Evolutionary conservation across 352 stramenopile species (phyloP).

Genomic region (Phytophthora tentaculata): DNA sequence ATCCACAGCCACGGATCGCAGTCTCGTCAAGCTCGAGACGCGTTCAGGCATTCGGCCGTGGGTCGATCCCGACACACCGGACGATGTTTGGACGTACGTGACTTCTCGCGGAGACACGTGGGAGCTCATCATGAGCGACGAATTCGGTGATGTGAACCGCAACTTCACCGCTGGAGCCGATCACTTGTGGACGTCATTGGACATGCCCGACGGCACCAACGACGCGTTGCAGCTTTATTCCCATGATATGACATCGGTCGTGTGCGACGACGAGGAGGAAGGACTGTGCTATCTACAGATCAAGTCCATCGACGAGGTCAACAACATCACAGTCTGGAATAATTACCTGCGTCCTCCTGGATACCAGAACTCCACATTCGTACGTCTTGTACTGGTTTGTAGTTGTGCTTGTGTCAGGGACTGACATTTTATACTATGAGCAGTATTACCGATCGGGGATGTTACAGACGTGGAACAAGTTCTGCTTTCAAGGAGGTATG

Average conservation of each 20-base stretch:
- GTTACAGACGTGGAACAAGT: slow-evolving; percentile 94
- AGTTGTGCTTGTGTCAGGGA: not conserved
- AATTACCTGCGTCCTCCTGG: slow-evolving; percentile 58
- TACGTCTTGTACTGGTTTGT: slow-evolving; percentile 20
- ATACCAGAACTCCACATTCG: slow-evolving; percentile 59
- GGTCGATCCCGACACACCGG: slow-evolving; percentile 67
- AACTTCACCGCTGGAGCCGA: slow-evolving; percentile 66
- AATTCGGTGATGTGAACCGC: slow-evolving; percentile 54
- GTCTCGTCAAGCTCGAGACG: slow-evolving; percentile 41
- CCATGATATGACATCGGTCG: slow-evolving; percentile 67
- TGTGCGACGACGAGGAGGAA: slow-evolving; percentile 50
- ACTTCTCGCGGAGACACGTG: slow-evolving; percentile 58
- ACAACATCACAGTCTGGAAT: slow-evolving; percentile 74
- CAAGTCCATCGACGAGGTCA: slow-evolving; percentile 58
- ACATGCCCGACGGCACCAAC: slow-evolving; percentile 79
- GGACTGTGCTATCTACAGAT: slow-evolving; percentile 66
- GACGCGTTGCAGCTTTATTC: slow-evolving; percentile 66
- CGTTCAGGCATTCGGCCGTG: slow-evolving; percentile 56
- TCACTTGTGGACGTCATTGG: slow-evolving; percentile 65
- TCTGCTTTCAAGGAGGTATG: slow-evolving; percentile 92
- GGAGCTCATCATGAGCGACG: slow-evolving; percentile 76
- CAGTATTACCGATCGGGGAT: slow-evolving; percentile 86
- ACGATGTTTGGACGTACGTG: slow-evolving; percentile 48
- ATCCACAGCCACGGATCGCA: slow-evolving; percentile 28
- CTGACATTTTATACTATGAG: slow-evolving; percentile 4